These are phyloP conservation scores for Anaeromyces robustus DNA, from an alignment of 192 early-diverging fungal species.

Conservation along the genomic window DNA sequence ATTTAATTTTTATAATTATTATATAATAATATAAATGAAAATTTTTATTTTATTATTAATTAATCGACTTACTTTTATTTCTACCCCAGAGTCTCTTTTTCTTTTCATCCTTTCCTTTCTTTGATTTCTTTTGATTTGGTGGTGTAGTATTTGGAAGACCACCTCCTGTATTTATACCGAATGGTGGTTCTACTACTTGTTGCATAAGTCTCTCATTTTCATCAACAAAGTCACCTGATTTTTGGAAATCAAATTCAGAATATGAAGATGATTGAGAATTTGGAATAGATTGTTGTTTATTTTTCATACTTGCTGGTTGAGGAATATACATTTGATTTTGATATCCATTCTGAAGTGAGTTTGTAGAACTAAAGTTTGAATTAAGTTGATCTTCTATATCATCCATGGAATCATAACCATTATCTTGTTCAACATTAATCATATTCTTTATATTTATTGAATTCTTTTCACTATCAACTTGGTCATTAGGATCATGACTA, in stretches of 20 bases:
- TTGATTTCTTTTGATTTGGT: background rate
- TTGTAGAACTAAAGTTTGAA: background rate
- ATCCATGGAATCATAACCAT: background rate
- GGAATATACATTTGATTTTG: background rate
- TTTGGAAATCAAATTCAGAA: background rate
- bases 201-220: slow-evolving; percentile 27
- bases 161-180: background rate
- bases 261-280: background rate
- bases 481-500: background rate
- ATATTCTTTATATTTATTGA: background rate
- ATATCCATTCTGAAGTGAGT: background rate
- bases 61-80: background rate
- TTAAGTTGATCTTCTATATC: background rate
- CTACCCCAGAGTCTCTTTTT: background rate
- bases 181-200: slow-evolving; percentile 8
- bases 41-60: background rate
- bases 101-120: background rate
- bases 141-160: background rate
- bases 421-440: background rate
- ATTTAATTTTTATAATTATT: no score
- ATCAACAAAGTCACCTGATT: slow-evolving; percentile 11
- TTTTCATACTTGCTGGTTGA: background rate
- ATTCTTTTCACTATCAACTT: background rate
- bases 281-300: background rate
- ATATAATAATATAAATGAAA: no score